Evolutionary conservation across 163 green algal genomes (phyloP).

Genomic region (Coccomyxa subellipsoidea): DNA sequence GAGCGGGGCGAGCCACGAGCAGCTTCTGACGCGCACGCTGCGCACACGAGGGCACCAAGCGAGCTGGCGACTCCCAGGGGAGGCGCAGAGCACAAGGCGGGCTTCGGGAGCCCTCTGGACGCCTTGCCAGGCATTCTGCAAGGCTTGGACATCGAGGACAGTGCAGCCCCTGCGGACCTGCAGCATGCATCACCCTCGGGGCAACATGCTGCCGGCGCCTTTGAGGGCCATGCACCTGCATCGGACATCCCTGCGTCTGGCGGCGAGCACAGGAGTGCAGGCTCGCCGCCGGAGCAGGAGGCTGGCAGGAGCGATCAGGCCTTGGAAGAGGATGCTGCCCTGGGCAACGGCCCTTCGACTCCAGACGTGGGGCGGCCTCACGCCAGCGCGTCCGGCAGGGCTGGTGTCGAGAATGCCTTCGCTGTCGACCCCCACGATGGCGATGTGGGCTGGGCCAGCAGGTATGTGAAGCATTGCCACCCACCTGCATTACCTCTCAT

Average conservation of each 20-base stretch:
- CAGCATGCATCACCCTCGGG: too few relatives aligned
- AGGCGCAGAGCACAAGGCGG: too few relatives aligned
- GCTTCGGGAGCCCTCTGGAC: too few relatives aligned
- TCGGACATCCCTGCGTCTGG: not conserved
- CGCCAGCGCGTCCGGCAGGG: not conserved
- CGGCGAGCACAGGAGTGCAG: not conserved
- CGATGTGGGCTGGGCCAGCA: not conserved
- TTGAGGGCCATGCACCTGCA: not conserved
- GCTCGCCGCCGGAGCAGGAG: not conserved
- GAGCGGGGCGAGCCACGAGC: too few relatives aligned
- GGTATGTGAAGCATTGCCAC: not conserved
- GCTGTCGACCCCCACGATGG: not conserved
- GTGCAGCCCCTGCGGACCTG: too few relatives aligned
- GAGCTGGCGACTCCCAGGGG: too few relatives aligned
- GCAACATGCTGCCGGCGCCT: too few relatives aligned
- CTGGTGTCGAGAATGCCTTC: not conserved
- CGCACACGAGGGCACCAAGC: too few relatives aligned
- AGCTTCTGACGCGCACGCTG: too few relatives aligned
- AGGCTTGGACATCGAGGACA: too few relatives aligned
- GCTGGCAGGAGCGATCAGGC: not conserved
- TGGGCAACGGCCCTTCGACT: not conserved
- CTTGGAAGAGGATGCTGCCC: not conserved
- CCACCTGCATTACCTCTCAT: too few relatives aligned
- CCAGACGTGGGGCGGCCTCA: not conserved
- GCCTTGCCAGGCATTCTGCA: too few relatives aligned